These are phyloP conservation scores for Penicillium sclerotiorum DNA, from an alignment of 2,329 filamentous ascomycete species.

Conservation along the genomic window DNA sequence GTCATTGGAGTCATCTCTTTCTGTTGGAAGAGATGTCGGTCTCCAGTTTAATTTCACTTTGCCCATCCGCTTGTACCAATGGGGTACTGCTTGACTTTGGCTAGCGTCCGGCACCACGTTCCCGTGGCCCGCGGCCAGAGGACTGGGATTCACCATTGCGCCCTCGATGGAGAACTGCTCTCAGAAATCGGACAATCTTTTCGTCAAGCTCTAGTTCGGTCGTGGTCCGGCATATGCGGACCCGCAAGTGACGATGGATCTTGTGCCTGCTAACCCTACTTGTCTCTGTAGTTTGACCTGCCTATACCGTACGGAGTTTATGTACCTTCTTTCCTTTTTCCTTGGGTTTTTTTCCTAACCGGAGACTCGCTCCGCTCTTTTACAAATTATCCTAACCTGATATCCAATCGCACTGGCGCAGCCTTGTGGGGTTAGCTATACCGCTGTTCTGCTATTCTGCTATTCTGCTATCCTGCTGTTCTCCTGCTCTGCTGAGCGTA, in stretches of 20 bases:
- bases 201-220: conserved; percentile 1
- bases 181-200: conserved; percentile 1
- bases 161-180: not conserved
- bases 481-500: no score
- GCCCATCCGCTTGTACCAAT: conserved; percentile 1
- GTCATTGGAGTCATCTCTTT: not conserved
- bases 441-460: no score
- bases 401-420: no score
- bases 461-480: no score
- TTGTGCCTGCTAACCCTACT: no score
- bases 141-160: conserved; percentile 6
- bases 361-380: no score
- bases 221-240: conserved; percentile 1
- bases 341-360: no score
- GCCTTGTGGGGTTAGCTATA: no score
- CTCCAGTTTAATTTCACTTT: conserved; percentile 1
- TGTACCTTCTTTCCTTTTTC: no score
- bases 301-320: no score
- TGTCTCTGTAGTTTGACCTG: no score
- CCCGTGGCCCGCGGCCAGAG: conserved; percentile 6
- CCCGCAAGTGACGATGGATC: conserved; percentile 3
- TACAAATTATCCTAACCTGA: no score
- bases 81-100: not conserved
- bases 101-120: conserved; percentile 3
- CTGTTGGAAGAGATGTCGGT: not conserved